Conservation (phyloP, 2,329 filamentous ascomycete species). For the Sclerotinia borealis region DNA sequence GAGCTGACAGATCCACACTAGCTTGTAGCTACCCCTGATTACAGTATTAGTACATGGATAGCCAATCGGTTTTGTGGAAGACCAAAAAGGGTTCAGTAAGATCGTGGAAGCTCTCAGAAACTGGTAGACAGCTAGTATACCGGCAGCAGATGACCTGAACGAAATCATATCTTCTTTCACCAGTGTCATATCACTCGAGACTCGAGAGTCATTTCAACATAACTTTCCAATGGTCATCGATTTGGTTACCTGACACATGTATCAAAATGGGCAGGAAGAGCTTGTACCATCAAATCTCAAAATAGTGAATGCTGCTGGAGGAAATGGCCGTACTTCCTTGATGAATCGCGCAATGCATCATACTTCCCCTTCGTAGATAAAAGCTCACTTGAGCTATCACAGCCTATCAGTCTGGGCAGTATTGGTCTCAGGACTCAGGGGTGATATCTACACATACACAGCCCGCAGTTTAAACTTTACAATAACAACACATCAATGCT, state of each 20-base stretch:
- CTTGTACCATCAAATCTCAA: not conserved
- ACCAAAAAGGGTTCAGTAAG: not conserved
- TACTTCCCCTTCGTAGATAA: not conserved
- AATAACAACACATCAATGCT: not conserved
- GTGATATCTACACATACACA: not conserved
- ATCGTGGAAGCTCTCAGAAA: not conserved
- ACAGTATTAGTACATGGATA: not conserved
- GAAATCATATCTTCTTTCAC: not conserved
- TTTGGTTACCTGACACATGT: not conserved
- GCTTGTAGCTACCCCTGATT: conserved; percentile 1
- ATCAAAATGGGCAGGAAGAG: not conserved
- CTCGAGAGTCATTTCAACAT: too few species aligned
- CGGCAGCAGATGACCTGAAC: not conserved
- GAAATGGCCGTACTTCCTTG: not conserved
- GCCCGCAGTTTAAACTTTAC: not conserved
- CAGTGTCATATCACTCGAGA: not conserved
- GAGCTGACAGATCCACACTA: not conserved
- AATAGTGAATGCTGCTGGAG: not conserved
- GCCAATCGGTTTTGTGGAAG: not conserved
- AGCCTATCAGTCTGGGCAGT: not conserved
- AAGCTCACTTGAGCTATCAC: conserved; percentile 1
- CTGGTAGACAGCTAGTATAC: not conserved
- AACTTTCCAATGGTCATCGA: not conserved
- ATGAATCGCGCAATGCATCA: not conserved
- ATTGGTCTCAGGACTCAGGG: not conserved